Evolutionary conservation across 768 basidiomycete species (phyloP).

Genomic region (Chalciporus piperatus): DNA sequence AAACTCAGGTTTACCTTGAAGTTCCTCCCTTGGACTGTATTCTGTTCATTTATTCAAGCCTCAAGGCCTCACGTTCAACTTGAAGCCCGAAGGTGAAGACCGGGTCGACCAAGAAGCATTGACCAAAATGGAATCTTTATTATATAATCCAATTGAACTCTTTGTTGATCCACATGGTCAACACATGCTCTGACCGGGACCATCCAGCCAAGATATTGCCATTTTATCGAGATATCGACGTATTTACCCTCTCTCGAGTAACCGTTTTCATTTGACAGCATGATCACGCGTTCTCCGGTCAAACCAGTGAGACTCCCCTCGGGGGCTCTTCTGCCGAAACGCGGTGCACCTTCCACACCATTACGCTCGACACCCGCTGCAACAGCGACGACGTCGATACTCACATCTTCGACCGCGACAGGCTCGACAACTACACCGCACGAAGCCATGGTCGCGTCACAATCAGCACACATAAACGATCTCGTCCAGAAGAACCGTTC

Average conservation of each 20-base stretch:
- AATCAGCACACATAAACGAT: constrained; percentile 69
- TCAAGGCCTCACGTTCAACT: too few species aligned
- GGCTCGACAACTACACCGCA: constrained; percentile 33
- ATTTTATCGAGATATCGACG: not conserved
- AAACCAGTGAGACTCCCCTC: constrained; percentile 15
- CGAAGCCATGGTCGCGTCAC: constrained; percentile 54
- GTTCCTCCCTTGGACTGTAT: too few species aligned
- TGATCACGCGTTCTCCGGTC: constrained; percentile 31
- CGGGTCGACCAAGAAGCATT: too few species aligned
- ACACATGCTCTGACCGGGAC: not conserved
- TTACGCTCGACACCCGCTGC: constrained; percentile 17
- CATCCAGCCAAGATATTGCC: not conserved
- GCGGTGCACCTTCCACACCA: constrained; percentile 13
- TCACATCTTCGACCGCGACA: constrained; percentile 27
- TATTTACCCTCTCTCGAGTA: not conserved
- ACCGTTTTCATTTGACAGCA: constrained; percentile 6
- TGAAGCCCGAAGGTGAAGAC: too few species aligned
- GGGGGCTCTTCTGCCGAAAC: constrained; percentile 12
- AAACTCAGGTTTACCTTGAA: too few species aligned
- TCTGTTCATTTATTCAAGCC: too few species aligned
- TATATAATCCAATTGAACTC: not conserved
- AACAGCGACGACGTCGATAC: constrained; percentile 24
- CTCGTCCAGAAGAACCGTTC: constrained; percentile 67
- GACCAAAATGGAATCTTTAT: too few species aligned
- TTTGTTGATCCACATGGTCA: not conserved